These are phyloP conservation scores for Solanum hybrid DNA, from an alignment of 305 asterid species.

Conservation along the genomic window DNA sequence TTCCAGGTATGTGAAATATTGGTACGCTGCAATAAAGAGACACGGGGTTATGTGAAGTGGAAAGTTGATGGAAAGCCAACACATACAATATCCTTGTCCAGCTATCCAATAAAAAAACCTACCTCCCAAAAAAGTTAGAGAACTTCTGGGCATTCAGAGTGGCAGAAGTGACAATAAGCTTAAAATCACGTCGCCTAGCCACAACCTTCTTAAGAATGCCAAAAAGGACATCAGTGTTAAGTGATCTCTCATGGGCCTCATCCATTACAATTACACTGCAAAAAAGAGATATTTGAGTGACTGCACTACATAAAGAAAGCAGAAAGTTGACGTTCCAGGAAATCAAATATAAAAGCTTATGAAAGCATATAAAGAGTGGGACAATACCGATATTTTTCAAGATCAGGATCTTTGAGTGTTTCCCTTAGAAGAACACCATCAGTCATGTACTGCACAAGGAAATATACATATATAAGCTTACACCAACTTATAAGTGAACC, in stretches of 20 bases:
- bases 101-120: slow-evolving; percentile 7
- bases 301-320: not conserved
- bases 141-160: slow-evolving; percentile 91
- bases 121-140: slow-evolving; percentile 94
- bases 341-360: not conserved
- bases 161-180: slow-evolving; percentile 96
- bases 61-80: not conserved
- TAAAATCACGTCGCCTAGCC: slow-evolving; percentile 90
- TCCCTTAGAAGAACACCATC: slow-evolving; percentile 98
- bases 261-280: slow-evolving; percentile 87
- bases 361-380: not conserved
- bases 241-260: slow-evolving; percentile 96
- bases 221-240: slow-evolving; percentile 86
- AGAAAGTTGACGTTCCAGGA: not conserved
- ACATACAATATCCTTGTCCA: not conserved
- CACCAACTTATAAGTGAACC: not conserved
- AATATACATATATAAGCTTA: slow-evolving; percentile 1
- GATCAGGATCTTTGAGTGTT: slow-evolving; percentile 90
- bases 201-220: slow-evolving; percentile 97
- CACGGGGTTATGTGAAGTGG: not conserved
- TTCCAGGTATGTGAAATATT: slow-evolving; percentile 88
- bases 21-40: slow-evolving; percentile 64
- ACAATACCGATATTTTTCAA: slow-evolving; percentile 85
- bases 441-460: slow-evolving; percentile 77
- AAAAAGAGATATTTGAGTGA: slow-evolving; percentile 5